Base-by-base conservation (phyloP, 306 rosid species). In the Cicer arietinum region DNA sequence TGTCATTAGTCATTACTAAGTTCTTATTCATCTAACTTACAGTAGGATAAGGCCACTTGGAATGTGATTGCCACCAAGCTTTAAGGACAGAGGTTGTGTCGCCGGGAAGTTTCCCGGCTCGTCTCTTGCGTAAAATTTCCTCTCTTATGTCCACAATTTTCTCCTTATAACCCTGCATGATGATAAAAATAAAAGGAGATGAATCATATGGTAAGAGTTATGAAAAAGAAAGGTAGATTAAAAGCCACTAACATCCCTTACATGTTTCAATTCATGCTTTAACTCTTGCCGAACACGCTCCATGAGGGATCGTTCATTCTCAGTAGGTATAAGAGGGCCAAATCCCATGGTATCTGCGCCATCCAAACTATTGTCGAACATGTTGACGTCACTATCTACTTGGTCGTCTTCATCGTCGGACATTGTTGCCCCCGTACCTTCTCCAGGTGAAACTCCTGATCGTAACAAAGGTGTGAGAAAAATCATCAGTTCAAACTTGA, bases 101-200 rank as follows among this genome's bases (percentile, higher is more conserved):
- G 5, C 98, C 97, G 8, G 98, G 98, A 83, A 91, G 98, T 67
- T 93, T 93, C 71, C 98, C 98, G 2, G 98, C 98, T 78, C 98
- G 84, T 74, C 98, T 89, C 91, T 93, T 93, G 57, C 98, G 88
- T 72, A 93, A 73, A 76, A 93, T 93, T 75, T 93, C 98, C 86
- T 93, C 98, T 77, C 98, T 80, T 67, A 93, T 88, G 86, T 93
- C 98, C 10, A 91, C 97, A 80, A 93, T 93, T 85, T 86, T 93
- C 87, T 88, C 97, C 88, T 93, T 93, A 79, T 93, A 93, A 69
- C 93, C 93, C 98, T 91, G 73, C n/a, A 6, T 54, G 44, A 35
- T 35, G 48, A 73, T 37, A 59, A 69, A 25, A 63, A 17, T 18
- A 56, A 69, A 45, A 63, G 14, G 30, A 42, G 25, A 42, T 42